phyloP scores from a whole-genome alignment of 1,284 basidiomycete genomes.

The Ganoderma lingzhi region DNA sequence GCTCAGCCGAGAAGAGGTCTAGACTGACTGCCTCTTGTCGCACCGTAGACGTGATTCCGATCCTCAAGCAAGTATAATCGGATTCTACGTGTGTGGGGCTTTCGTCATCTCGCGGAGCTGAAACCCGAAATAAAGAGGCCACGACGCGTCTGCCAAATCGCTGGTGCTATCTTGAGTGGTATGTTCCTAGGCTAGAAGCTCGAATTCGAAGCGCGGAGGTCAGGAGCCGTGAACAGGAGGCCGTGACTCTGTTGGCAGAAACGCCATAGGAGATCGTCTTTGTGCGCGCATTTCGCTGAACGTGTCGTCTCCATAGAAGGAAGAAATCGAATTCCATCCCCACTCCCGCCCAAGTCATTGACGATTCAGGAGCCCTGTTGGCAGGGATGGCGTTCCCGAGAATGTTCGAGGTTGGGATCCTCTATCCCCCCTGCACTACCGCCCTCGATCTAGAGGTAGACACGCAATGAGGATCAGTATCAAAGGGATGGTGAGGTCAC shows the following conservation, averaged over 20 bases:
- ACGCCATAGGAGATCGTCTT: background rate
- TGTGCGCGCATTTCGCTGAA: slow-evolving; percentile 2
- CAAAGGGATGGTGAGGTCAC: background rate
- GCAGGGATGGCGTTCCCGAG: background rate
- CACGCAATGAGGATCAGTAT: background rate
- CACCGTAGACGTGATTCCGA: too few species aligned
- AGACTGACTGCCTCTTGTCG: too few species aligned
- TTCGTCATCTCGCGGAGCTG: background rate
- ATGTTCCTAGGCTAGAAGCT: background rate
- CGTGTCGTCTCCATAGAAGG: background rate
- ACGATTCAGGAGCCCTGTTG: too few species aligned
- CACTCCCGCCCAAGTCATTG: background rate
- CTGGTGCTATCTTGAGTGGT: background rate
- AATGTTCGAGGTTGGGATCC: background rate
- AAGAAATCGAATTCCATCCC: background rate
- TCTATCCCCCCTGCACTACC: background rate
- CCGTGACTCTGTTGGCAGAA: background rate
- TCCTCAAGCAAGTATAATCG: too few species aligned
- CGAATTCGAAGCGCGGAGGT: background rate
- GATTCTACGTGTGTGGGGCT: too few species aligned
- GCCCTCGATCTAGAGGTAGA: background rate
- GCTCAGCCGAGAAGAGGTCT: too few species aligned
- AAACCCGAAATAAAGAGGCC: background rate
- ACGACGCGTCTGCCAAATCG: background rate
- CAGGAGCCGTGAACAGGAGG: background rate